These are phyloP conservation scores for Dothistroma pini DNA, from an alignment of 2,329 filamentous ascomycete species.

Conservation along the genomic window DNA sequence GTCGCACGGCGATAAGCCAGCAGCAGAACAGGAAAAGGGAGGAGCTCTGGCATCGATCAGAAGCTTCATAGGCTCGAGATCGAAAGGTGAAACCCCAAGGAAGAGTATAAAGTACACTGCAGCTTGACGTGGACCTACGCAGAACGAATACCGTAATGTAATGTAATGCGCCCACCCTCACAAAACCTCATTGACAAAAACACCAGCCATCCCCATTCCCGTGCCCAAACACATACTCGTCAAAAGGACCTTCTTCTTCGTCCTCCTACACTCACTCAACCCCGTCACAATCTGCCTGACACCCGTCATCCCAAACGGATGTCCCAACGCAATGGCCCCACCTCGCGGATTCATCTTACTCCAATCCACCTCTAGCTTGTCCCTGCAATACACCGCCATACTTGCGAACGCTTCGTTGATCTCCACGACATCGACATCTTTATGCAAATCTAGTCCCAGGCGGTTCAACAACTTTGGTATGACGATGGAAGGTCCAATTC, in stretches of 20 bases:
- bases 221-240: conserved; percentile 71
- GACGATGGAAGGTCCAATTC: conserved; percentile 77
- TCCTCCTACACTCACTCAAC: conserved; percentile 63
- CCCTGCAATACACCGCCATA: conserved; percentile 65
- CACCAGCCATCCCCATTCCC: conserved; percentile 43
- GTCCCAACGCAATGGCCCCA: conserved; percentile 79
- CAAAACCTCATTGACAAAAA: conserved; percentile 42
- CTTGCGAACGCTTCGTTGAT: conserved; percentile 77
- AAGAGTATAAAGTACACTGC: not conserved
- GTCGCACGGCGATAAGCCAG: not conserved
- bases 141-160: not conserved
- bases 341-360: conserved; percentile 83
- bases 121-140: not conserved
- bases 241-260: conserved; percentile 69
- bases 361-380: conserved; percentile 64
- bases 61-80: not conserved
- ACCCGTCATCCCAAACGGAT: conserved; percentile 83
- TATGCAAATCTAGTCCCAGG: conserved; percentile 24
- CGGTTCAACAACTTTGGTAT: conserved; percentile 71
- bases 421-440: conserved; percentile 80
- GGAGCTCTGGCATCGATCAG: not conserved
- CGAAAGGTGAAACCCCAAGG: not conserved
- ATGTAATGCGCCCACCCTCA: not conserved
- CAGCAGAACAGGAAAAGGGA: not conserved
- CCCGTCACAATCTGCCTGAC: conserved; percentile 74